Evolutionary conservation across 345 rosid species (phyloP), one percentile per base, ranked within the genome.

Genomic region (Carallia brachiata): DNA sequence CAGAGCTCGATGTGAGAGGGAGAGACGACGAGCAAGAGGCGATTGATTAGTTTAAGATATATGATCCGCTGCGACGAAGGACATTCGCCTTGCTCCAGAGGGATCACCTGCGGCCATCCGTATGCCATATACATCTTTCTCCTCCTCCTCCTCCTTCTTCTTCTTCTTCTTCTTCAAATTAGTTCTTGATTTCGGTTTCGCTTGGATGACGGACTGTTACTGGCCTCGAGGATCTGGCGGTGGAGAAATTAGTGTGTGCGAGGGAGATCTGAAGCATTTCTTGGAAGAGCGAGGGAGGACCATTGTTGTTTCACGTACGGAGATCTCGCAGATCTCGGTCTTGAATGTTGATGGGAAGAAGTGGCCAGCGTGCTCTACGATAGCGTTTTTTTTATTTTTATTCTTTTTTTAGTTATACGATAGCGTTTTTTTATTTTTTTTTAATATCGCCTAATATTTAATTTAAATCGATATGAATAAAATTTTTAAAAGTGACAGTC

Each of bases 101-200:
- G 94, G 65, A 95, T 90, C 82, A 95, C 97, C 85, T 95, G 99
- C 61, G 98, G 99, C 95, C 93, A 95, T 73, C 99, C 99, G 54
- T 92, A 95, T 37, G 96, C 90, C 97, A 90, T 90, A 75, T 92
- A 95, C 99, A 95, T 95, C 78, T 86, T 83, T 62, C 13, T 23
- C 17, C 6, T 13, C 4, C n/a, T 69, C 37, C 61, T 27, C 0
- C 23, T 56, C 6, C 9, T 27, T 6, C 78, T 86, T 80, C 64
- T 13, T 12, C 47, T 39, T 39, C 47, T 18, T 7, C 9, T 44
- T 12, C 12, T 39, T 39, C 47, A 30, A 15, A 5, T 16, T 15
- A 2, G 40, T 18, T 56, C 28, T 18, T 52, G n/a, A 12, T 66
- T 71, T 74, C 54, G 60, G 8, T 56, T 60, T 18, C 19, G 53